These are phyloP conservation scores for Vitellaria paradoxa DNA, from an alignment of 179 eudicot genomes.

Conservation along the genomic window DNA sequence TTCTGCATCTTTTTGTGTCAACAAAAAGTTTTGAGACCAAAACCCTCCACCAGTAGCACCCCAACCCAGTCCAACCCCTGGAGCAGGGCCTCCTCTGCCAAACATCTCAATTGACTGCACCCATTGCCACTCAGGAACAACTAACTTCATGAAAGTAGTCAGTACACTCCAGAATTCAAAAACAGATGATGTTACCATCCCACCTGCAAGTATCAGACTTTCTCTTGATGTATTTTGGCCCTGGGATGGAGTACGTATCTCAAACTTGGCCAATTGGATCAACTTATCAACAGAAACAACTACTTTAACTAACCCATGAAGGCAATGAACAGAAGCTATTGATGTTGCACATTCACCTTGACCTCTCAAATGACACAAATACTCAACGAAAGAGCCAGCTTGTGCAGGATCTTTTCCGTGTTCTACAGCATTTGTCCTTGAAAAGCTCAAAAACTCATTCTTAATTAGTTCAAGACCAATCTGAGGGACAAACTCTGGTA, in stretches of 20 bases:
- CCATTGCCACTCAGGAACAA: constrained; percentile 42
- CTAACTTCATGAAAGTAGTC: constrained; percentile 39
- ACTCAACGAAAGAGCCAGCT: constrained; percentile 40
- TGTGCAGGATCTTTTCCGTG: constrained; percentile 15
- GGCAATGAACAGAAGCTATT: constrained; percentile 67
- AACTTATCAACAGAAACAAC: constrained; percentile 56
- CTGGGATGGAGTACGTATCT: constrained; percentile 19
- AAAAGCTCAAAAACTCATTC: constrained; percentile 42
- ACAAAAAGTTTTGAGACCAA: constrained; percentile 56
- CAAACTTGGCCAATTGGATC: constrained; percentile 41
- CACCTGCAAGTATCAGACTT: constrained; percentile 44
- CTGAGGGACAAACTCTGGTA: constrained; percentile 69
- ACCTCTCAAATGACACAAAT: constrained; percentile 50
- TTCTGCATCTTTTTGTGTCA: constrained; percentile 63
- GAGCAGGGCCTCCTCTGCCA: constrained; percentile 95
- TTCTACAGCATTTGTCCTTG: constrained; percentile 23
- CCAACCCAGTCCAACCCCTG: constrained; percentile 94
- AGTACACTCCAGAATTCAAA: constrained; percentile 43
- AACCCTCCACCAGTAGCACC: constrained; percentile 77
- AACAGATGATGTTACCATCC: constrained; percentile 49
- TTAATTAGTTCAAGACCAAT: constrained; percentile 51
- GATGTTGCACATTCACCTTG: constrained; percentile 49
- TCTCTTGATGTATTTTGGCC: constrained; percentile 25
- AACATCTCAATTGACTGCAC: constrained; percentile 57
- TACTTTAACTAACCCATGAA: constrained; percentile 51